A percentile compares a stretch with the other conserved stretches of the same genome.
Evolutionary conservation across 1,284 basidiomycete genomes (phyloP).

Genomic region (Serendipita sp.): DNA sequence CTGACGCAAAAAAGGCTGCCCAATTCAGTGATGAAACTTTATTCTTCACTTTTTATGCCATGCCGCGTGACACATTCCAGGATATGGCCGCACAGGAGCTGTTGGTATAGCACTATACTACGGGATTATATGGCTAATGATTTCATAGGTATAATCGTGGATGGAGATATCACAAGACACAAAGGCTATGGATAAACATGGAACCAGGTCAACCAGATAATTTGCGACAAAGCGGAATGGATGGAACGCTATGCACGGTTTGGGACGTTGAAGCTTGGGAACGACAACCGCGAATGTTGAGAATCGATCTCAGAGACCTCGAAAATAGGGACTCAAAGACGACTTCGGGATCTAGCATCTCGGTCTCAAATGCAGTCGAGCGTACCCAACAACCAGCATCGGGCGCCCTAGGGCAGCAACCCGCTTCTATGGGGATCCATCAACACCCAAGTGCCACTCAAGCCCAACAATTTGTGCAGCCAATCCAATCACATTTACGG

Average conservation of each 20-base stretch:
- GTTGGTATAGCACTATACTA: constrained; percentile 25
- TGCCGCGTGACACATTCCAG: constrained; percentile 84
- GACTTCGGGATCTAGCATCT: not conserved
- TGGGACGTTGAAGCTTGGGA: constrained; percentile 8
- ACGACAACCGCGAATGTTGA: constrained; percentile 2
- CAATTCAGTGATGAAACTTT: constrained; percentile 94
- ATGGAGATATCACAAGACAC: constrained; percentile 95
- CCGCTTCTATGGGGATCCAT: not conserved
- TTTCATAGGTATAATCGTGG: constrained; percentile 73
- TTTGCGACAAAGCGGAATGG: constrained; percentile 7
- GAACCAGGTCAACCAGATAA: constrained; percentile 28
- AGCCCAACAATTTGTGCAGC: not conserved
- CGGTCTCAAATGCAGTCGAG: not conserved
- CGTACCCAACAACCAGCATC: not conserved
- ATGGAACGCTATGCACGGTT: not conserved
- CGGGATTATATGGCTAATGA: constrained; percentile 7
- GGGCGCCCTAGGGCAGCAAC: not conserved
- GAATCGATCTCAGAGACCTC: not conserved
- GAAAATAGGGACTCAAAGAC: not conserved
- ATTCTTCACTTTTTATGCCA: constrained; percentile 98
- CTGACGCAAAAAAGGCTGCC: constrained; percentile 73
- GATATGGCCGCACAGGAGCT: constrained; percentile 93
- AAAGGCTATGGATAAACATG: constrained; percentile 91
- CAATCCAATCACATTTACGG: not conserved
- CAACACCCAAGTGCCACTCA: not conserved